Base-by-base conservation (phyloP, 768 basidiomycete species). In the Kwoniella dejecticola region DNA sequence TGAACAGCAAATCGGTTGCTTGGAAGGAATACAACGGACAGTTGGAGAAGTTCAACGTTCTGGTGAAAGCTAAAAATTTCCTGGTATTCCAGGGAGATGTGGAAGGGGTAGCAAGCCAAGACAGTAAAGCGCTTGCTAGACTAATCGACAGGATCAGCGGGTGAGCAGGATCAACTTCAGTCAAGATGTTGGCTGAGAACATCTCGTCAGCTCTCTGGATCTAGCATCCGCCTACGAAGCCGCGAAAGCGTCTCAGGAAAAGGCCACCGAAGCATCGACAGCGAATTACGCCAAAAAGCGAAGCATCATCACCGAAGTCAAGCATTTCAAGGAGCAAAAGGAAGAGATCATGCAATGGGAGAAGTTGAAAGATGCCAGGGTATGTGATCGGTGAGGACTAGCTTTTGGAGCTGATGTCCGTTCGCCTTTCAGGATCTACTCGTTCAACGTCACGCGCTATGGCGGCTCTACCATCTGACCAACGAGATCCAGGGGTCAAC, bases 41-140 rank as follows among this genome's bases (percentile, higher is more conserved):
- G 12, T 87, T 99, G 24, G 83, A 89, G 57, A 82, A 84, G 6
- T 93, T 96, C 71, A 96, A 97, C 72, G 91, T 99, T 72, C 89
- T 98, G 47, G 93, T 98, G 72, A 97, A 96, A 80, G 96, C 96
- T 12, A 97, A 97, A 82, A 98, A 98, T 81, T 99, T 98, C 73
- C 87, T 98, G 53, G 96, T 98, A 11, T 98, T 99, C 81, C 96
- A 99, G 75, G 96, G 96, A 52, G 96, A 98, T 75, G 96, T 99
- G 30, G 96, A 99, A 80, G 91, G 92, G 1, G 91, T 99, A 31
- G 96, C 96, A 0, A 90, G 90, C 2, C 96, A 99, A 69, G 92
- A 90, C 0, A 86, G 96, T 15, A 87, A 87, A 60, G 93, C 95
- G 69, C 85, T 98, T 21, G 84, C 94, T 0, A 85, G 86, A 17